Conservation (phyloP, 352 stramenopile genomes). For the Albugo laibachii region DNA sequence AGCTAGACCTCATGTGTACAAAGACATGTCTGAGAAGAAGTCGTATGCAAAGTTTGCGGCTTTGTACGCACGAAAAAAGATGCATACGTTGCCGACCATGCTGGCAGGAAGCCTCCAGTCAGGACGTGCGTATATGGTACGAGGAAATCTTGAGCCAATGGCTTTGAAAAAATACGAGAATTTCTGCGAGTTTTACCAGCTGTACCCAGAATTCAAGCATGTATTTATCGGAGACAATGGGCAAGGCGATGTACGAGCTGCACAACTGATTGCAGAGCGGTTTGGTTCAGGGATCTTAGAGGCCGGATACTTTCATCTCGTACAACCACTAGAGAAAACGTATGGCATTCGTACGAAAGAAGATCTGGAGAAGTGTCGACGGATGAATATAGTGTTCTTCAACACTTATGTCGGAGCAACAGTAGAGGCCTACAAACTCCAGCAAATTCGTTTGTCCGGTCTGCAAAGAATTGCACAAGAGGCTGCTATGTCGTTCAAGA, state of each 20-base stretch:
- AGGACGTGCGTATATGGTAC: conserved; percentile 88
- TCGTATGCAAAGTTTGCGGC: conserved; percentile 94
- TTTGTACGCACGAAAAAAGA: conserved; percentile 78
- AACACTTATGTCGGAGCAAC: conserved; percentile 78
- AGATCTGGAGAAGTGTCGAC: conserved; percentile 50
- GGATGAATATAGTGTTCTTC: conserved; percentile 85
- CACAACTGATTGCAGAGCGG: conserved; percentile 75
- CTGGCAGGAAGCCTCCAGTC: conserved; percentile 87
- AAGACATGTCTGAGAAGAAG: conserved; percentile 95
- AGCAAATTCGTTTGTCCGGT: conserved; percentile 39
- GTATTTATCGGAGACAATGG: conserved; percentile 98
- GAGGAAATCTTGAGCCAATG: conserved; percentile 89
- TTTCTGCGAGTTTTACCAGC: conserved; percentile 85
- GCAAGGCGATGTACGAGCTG: conserved; percentile 82
- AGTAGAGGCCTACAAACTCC: conserved; percentile 47
- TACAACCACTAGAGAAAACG: conserved; percentile 71
- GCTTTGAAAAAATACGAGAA: conserved; percentile 95
- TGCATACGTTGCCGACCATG: conserved; percentile 92
- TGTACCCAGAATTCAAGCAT: conserved; percentile 97
- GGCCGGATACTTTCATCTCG: conserved; percentile 77
- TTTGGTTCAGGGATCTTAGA: conserved; percentile 42
- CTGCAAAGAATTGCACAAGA: conserved; percentile 54
- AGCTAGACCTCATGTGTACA: conserved; percentile 96
- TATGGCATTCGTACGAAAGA: conserved; percentile 62
- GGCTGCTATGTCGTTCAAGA: conserved; percentile 25